Conservation (phyloP, 2,329 filamentous ascomycete species). For the Aspergillus tamarii region DNA sequence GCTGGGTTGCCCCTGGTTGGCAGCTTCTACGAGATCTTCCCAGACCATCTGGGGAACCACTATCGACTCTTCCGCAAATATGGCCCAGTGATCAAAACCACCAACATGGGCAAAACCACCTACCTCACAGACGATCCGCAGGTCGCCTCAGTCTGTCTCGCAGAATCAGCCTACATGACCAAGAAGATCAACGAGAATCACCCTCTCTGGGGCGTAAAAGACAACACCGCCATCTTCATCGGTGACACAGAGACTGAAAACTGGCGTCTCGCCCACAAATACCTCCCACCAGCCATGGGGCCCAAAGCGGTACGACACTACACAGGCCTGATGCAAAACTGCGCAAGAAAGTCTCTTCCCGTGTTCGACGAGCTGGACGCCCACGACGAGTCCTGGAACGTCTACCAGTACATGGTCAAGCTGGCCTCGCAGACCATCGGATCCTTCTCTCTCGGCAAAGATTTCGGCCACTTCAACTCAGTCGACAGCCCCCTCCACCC, state of each 20-base stretch:
- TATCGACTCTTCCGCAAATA: slow-evolving; percentile 56
- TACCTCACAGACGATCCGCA: slow-evolving; percentile 56
- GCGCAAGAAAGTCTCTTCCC: slow-evolving; percentile 52
- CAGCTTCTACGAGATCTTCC: slow-evolving; percentile 58
- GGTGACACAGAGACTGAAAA: slow-evolving; percentile 29
- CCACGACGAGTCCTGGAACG: slow-evolving; percentile 46
- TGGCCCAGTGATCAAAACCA: slow-evolving; percentile 55
- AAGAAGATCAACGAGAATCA: slow-evolving; percentile 47
- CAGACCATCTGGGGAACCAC: slow-evolving; percentile 60
- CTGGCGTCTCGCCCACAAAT: slow-evolving; percentile 57
- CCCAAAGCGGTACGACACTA: slow-evolving; percentile 65
- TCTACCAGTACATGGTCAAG: slow-evolving; percentile 53
- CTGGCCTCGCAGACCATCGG: slow-evolving; percentile 46
- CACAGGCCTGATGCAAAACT: slow-evolving; percentile 59
- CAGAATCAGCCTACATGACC: slow-evolving; percentile 55
- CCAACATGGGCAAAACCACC: slow-evolving; percentile 53
- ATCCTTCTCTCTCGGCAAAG: slow-evolving; percentile 44
- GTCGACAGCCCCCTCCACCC: slow-evolving; percentile 52
- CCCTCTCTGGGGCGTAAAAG: slow-evolving; percentile 28
- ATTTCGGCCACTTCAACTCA: slow-evolving; percentile 47
- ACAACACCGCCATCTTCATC: slow-evolving; percentile 28
- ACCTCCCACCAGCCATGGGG: slow-evolving; percentile 59
- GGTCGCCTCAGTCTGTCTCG: slow-evolving; percentile 49
- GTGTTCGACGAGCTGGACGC: slow-evolving; percentile 53
- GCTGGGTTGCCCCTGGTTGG: slow-evolving; percentile 44